Evolutionary conservation across 352 stramenopile genomes (phyloP).

Genomic region (Pythium oligandrum): DNA sequence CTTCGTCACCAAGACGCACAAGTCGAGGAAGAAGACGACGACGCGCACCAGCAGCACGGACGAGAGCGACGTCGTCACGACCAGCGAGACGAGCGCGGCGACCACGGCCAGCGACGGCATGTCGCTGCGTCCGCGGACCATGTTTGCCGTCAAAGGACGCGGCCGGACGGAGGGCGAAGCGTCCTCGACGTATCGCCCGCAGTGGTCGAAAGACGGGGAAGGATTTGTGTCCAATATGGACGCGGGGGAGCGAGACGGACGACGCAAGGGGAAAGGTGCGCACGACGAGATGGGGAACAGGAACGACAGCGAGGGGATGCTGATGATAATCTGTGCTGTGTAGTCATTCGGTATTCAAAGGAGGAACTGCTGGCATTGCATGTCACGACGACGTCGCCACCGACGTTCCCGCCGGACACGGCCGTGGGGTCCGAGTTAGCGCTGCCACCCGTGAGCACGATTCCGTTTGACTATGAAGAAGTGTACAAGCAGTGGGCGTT

Average conservation of each 20-base stretch:
- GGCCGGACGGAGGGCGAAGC: conserved; percentile 65
- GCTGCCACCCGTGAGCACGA: conserved; percentile 59
- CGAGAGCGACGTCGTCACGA: conserved; percentile 11
- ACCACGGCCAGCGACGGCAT: conserved; percentile 30
- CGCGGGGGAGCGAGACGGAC: background rate
- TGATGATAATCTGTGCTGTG: background rate
- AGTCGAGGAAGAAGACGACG: conserved; percentile 60
- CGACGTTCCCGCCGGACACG: conserved; percentile 56
- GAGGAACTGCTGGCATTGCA: conserved; percentile 79
- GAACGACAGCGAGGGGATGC: too few species aligned
- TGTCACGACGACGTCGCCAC: conserved; percentile 40
- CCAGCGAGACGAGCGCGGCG: background rate
- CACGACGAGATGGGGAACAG: too few species aligned
- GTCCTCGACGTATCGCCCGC: conserved; percentile 60
- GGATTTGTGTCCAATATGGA: conserved; percentile 61
- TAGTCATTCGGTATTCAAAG: conserved; percentile 73
- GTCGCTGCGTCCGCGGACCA: conserved; percentile 78
- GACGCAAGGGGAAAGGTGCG: conserved; percentile 75
- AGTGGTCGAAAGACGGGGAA: conserved; percentile 85
- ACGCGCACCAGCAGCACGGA: conserved; percentile 8
- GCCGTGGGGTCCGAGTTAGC: conserved; percentile 58
- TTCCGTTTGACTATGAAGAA: conserved; percentile 86
- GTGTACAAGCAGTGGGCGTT: conserved; percentile 86
- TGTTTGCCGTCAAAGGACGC: conserved; percentile 86
- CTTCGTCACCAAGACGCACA: conserved; percentile 74